Evolutionary conservation across 2,329 filamentous ascomycete species (phyloP).

Genomic region (Sarocladium brachiariae): DNA sequence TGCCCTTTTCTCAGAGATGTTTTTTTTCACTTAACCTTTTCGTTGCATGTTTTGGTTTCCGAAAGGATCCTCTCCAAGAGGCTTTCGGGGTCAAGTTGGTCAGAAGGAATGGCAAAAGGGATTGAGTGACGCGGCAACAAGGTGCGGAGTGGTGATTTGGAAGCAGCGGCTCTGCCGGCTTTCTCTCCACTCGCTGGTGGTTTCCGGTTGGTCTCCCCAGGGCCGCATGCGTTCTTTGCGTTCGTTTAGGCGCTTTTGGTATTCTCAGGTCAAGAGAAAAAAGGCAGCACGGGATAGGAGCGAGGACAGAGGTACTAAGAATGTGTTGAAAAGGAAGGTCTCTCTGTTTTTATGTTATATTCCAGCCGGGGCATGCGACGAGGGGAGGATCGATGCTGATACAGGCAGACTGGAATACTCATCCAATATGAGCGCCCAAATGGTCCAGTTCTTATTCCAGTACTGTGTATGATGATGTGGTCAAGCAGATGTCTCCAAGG

Average conservation of each 20-base stretch:
- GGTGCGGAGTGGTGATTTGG: background rate
- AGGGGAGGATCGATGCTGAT: slow-evolving; percentile 1
- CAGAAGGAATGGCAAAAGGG: slow-evolving; percentile 8
- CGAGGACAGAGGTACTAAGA: slow-evolving; percentile 3
- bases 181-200: background rate
- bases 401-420: slow-evolving; percentile 2
- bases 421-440: slow-evolving; percentile 1
- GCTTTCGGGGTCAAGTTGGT: slow-evolving; percentile 5
- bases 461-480: too few relatives aligned
- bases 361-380: slow-evolving; percentile 3
- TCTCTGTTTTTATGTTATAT: slow-evolving; percentile 3
- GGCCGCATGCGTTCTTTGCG: slow-evolving; percentile 5
- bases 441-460: background rate
- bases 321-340: slow-evolving; percentile 2
- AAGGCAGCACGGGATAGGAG: slow-evolving; percentile 9
- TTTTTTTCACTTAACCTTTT: slow-evolving; percentile 10
- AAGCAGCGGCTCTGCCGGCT: background rate
- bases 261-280: slow-evolving; percentile 8
- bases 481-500: too few relatives aligned
- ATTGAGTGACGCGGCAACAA: slow-evolving; percentile 1
- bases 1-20: slow-evolving; percentile 1
- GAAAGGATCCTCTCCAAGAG: background rate
- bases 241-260: slow-evolving; percentile 9
- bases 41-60: slow-evolving; percentile 5
- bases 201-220: slow-evolving; percentile 2